Conservation (phyloP, 352 stramenopile genomes). For the Plasmopara halstedii region DNA sequence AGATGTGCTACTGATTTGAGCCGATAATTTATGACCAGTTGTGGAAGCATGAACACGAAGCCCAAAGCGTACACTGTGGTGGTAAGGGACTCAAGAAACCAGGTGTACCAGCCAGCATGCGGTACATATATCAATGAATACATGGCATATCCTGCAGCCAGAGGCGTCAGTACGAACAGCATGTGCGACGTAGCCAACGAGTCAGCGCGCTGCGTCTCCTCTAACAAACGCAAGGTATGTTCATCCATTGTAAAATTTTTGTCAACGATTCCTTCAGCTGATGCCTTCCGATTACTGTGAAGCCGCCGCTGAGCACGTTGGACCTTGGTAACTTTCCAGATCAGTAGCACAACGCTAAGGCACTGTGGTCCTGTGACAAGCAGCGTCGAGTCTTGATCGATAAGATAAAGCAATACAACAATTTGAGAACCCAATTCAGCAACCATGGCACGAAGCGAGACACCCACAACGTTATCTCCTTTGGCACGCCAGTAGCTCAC, state of each 20-base stretch:
- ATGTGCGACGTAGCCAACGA: slow-evolving; percentile 80
- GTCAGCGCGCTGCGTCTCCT: slow-evolving; percentile 62
- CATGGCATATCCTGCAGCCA: slow-evolving; percentile 66
- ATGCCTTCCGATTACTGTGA: neutral
- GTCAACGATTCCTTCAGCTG: slow-evolving; percentile 17
- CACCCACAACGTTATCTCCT: slow-evolving; percentile 90
- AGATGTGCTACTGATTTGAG: slow-evolving; percentile 88
- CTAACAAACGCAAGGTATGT: slow-evolving; percentile 16
- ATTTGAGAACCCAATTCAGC: slow-evolving; percentile 90
- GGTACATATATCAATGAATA: slow-evolving; percentile 83
- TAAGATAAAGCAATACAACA: slow-evolving; percentile 93
- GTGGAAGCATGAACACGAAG: slow-evolving; percentile 88
- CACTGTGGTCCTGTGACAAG: slow-evolving; percentile 81
- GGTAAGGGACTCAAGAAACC: slow-evolving; percentile 80
- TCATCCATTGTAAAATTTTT: slow-evolving; percentile 27
- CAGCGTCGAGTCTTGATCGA: slow-evolving; percentile 92
- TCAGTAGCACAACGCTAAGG: slow-evolving; percentile 67
- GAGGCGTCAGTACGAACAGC: slow-evolving; percentile 60
- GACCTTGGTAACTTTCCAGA: slow-evolving; percentile 85
- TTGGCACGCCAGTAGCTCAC: slow-evolving; percentile 94
- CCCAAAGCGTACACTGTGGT: slow-evolving; percentile 87
- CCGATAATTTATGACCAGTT: slow-evolving; percentile 92
- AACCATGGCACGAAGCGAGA: slow-evolving; percentile 89
- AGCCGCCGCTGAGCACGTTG: slow-evolving; percentile 28
- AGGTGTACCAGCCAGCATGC: slow-evolving; percentile 78